A percentile compares a stretch with the other conserved stretches of the same genome.
Conservation (phyloP, 441 rosid species). For the Gossypium schwendimanii region DNA sequence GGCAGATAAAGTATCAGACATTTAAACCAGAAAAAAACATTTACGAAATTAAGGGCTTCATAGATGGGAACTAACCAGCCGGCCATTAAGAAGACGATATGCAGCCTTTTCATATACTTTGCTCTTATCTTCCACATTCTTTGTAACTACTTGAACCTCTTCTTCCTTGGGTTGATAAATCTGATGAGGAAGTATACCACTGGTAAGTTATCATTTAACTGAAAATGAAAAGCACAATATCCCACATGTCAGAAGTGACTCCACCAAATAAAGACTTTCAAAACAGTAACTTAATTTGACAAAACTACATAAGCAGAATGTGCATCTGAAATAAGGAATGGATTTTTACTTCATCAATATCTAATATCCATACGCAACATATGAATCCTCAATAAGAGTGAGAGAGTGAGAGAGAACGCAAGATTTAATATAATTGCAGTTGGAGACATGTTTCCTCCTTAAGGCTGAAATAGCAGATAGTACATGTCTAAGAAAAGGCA, state of each 20-base stretch:
- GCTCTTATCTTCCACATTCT: slow-evolving; percentile 42
- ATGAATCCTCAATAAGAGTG: not conserved
- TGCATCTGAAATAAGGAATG: not conserved
- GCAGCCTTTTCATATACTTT: slow-evolving; percentile 79
- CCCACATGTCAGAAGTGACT: not conserved
- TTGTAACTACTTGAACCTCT: slow-evolving; percentile 60
- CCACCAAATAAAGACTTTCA: not conserved
- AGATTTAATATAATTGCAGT: not conserved
- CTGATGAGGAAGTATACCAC: slow-evolving; percentile 26
- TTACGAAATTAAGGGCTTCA: not conserved
- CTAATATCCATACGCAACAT: not conserved
- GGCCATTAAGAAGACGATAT: slow-evolving; percentile 52
- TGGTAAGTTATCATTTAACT: slow-evolving; percentile 1
- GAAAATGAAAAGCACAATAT: not conserved
- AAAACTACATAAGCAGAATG: not conserved
- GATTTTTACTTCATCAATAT: not conserved
- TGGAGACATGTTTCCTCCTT: not conserved
- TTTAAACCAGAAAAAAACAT: not conserved
- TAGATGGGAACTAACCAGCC: slow-evolving; percentile 45
- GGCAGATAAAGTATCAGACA: not conserved
- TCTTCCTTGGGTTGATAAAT: slow-evolving; percentile 67
- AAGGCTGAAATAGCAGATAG: not conserved
- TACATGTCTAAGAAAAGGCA: not conserved
- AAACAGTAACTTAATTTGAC: not conserved
- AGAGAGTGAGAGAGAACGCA: not conserved